Evolutionary conservation across 179 eudicot species (phyloP), one percentile per base, ranked within the genome.

Genomic region (Pouteria campechiana): DNA sequence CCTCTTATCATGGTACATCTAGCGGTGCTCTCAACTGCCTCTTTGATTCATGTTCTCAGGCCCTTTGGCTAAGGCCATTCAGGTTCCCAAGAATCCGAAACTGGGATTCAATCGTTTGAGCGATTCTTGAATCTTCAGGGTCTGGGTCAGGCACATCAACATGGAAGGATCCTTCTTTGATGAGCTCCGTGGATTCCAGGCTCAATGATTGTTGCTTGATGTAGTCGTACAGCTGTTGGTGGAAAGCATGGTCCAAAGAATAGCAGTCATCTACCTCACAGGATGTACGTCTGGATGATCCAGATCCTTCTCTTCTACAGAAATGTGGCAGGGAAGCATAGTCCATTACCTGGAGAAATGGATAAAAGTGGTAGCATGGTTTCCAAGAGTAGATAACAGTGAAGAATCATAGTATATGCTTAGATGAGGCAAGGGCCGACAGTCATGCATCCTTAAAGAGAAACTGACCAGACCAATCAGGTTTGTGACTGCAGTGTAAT

Each of bases 271-370:
- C 70, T 5, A 17, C 4, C 43, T 39, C 38, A 15, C 36, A 61
- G 37, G 17, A 31, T 3, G 39, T 15, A 42, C 41, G 45, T 18
- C 54, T 40, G 7, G 77, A 66, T 20, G 78, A 70, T 50, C 73
- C 83, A 5, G 75, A 72, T n/a, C 68, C 56, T 60, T 72, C 68
- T 52, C 37, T 69, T 48, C 54, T 70, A 58, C 80, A 69, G 55
- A 77, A 77, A 50, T 77, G 80, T 2, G 84, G 84, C 21, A 77
- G 71, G 44, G 76, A 62, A n/a, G 67, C 63, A 32, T 61, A 41
- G 38, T 68, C 79, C 79, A 72, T 76, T 46, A 69, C 43, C 79
- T 76, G 57, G 50, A 36, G 32, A 45, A 2, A 38, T 13, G 0
- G 25, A 46, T 16, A 17, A 5, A 13, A 48, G n/a, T n/a, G n/a